Conservation (phyloP, 2,329 filamentous ascomycete genomes). For the Monosporascus sp. region DNA sequence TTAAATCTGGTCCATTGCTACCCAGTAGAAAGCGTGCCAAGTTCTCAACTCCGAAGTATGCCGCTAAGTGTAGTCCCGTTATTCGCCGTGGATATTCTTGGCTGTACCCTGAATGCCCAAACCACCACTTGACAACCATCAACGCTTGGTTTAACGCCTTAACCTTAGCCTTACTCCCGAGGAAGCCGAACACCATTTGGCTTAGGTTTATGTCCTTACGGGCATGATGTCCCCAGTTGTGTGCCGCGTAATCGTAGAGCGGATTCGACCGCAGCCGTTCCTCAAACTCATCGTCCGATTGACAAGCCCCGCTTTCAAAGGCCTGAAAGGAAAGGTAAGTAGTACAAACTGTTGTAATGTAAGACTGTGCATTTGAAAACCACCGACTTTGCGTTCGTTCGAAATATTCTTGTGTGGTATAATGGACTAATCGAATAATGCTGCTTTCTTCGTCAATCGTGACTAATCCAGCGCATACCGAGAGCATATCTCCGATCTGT, state of each 20-base stretch:
- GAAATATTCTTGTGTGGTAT: slow-evolving; percentile 41
- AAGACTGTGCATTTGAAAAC: slow-evolving; percentile 23
- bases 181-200: neutral
- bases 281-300: neutral
- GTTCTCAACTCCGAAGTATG: too few relatives aligned
- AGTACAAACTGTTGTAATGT: slow-evolving; percentile 25
- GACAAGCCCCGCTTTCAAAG: neutral
- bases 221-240: slow-evolving; percentile 7
- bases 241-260: slow-evolving; percentile 5
- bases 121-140: too few relatives aligned
- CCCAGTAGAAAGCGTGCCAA: too few relatives aligned
- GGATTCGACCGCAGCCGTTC: slow-evolving; percentile 1
- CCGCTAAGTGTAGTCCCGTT: too few relatives aligned
- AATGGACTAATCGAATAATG: slow-evolving; percentile 37
- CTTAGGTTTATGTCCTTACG: neutral
- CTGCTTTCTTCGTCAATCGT: slow-evolving; percentile 32
- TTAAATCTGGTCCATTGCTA: too few relatives aligned
- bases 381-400: slow-evolving; percentile 13
- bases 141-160: neutral
- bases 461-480: slow-evolving; percentile 36
- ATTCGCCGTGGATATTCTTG: too few relatives aligned
- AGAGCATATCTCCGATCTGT: slow-evolving; percentile 27
- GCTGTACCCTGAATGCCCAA: too few relatives aligned
- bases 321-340: slow-evolving; percentile 29
- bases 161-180: neutral